phyloP scores from a whole-genome alignment of 768 basidiomycete genomes.

The Rhizopogon vesiculosus region DNA sequence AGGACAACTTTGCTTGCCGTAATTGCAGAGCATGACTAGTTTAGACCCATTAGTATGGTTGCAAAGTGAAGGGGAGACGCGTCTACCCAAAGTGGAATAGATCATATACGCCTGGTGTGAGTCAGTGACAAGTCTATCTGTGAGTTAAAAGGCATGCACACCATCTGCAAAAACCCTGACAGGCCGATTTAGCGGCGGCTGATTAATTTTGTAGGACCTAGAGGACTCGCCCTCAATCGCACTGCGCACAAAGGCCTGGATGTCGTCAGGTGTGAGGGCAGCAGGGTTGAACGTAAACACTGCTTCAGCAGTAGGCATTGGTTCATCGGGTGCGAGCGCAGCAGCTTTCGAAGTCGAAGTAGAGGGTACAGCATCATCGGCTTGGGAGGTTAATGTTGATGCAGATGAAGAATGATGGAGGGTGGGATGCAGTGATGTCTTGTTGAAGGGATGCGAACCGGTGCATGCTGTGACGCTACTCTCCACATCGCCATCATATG shows the following conservation, averaged over 20 bases:
- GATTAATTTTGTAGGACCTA: slow-evolving; percentile 77
- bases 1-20: slow-evolving; percentile 93
- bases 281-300: slow-evolving; percentile 56
- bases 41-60: slow-evolving; percentile 4
- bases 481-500: slow-evolving; percentile 89
- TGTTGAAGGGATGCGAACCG: slow-evolving; percentile 32
- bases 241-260: slow-evolving; percentile 68
- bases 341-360: slow-evolving; percentile 16
- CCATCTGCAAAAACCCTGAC: slow-evolving; percentile 95
- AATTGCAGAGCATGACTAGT: slow-evolving; percentile 89
- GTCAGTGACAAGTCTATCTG: not conserved
- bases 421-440: slow-evolving; percentile 20
- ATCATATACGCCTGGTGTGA: slow-evolving; percentile 82
- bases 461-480: slow-evolving; percentile 61
- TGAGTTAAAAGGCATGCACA: slow-evolving; percentile 27
- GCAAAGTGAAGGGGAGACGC: not conserved
- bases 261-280: slow-evolving; percentile 67
- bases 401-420: slow-evolving; percentile 43
- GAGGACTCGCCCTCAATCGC: slow-evolving; percentile 69
- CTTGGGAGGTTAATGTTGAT: slow-evolving; percentile 48
- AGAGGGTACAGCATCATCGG: slow-evolving; percentile 15
- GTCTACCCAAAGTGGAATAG: slow-evolving; percentile 92
- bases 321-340: slow-evolving; percentile 31
- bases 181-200: slow-evolving; percentile 76
- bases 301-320: slow-evolving; percentile 34